phyloP scores from a whole-genome alignment of 2,329 filamentous ascomycete genomes.

The Aspergillus sp. region DNA sequence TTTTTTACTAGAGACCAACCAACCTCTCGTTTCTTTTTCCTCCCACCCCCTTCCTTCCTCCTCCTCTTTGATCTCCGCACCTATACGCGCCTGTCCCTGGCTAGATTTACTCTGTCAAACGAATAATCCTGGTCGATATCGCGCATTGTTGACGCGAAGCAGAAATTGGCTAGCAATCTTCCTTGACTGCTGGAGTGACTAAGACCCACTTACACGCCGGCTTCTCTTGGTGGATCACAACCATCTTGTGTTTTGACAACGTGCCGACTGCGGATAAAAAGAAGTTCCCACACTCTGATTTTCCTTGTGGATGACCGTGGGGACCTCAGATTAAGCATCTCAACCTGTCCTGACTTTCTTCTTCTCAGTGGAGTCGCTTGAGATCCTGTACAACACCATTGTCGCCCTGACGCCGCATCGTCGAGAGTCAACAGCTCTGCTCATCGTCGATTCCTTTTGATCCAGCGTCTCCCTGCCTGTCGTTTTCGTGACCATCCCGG shows the following conservation, averaged over 20 bases:
- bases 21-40: constrained; percentile 14
- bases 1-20: constrained; percentile 4
- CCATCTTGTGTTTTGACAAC: constrained; percentile 39
- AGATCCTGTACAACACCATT: constrained; percentile 23
- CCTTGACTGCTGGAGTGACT: constrained; percentile 32
- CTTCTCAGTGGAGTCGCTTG: constrained; percentile 33
- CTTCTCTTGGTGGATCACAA: constrained; percentile 39
- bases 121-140: constrained; percentile 22
- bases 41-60: constrained; percentile 18
- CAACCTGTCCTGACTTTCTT: constrained; percentile 25
- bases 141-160: constrained; percentile 37
- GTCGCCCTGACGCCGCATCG: not conserved
- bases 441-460: constrained; percentile 2
- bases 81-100: constrained; percentile 15
- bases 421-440: not conserved
- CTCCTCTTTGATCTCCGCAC: constrained; percentile 17
- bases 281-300: constrained; percentile 40
- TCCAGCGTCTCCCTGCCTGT: constrained; percentile 12
- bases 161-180: constrained; percentile 28
- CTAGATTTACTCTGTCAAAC: constrained; percentile 15
- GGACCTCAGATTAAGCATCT: constrained; percentile 40
- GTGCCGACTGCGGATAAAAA: constrained; percentile 45
- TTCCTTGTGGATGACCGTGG: constrained; percentile 42
- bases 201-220: constrained; percentile 40
- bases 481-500: constrained; percentile 19